Percentiles rank a stretch among this genome's conserved stretches.
These are phyloP conservation scores for Moricandia moricandioides DNA, from an alignment of 345 rosid species.

Conservation along the genomic window DNA sequence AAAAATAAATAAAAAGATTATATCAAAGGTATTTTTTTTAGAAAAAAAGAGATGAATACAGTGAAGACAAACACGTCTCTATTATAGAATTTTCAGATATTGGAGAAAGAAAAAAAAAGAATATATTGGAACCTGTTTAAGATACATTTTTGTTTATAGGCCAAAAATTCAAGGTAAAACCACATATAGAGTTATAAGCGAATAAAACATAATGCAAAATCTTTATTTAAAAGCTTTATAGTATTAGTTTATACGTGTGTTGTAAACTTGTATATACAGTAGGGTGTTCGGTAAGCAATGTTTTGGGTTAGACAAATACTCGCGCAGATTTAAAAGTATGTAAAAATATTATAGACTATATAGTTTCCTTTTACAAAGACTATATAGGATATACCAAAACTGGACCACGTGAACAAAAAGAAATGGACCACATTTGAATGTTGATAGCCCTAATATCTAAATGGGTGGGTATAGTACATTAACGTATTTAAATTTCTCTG, in stretches of 20 bases:
- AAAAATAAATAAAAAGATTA: too few relatives aligned
- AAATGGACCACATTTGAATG: constrained; percentile 29
- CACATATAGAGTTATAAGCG: too few relatives aligned
- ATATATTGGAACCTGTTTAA: too few relatives aligned
- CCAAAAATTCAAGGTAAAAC: too few relatives aligned
- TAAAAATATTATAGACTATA: not conserved
- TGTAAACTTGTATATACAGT: not conserved
- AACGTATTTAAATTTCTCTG: constrained; percentile 36
- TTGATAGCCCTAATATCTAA: constrained; percentile 36
- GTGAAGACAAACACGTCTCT: too few relatives aligned
- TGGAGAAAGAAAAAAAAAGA: too few relatives aligned
- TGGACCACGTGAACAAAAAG: constrained; percentile 37
- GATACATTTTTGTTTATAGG: too few relatives aligned
- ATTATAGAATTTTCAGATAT: too few relatives aligned
- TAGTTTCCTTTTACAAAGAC: not conserved
- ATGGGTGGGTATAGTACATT: constrained; percentile 35
- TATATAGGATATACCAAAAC: constrained; percentile 39
- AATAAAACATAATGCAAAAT: too few relatives aligned
- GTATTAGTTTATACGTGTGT: not conserved
- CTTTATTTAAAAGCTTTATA: too few relatives aligned
- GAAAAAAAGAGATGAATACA: too few relatives aligned
- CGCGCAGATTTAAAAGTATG: constrained; percentile 5
- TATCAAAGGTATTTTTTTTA: too few relatives aligned
- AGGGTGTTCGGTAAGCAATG: constrained; percentile 5
- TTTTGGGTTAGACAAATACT: constrained; percentile 10